Percentiles rank a stretch among this genome's conserved stretches.
phyloP scores from a whole-genome alignment of 1,284 basidiomycete species.

The Pseudozyma sp. region DNA sequence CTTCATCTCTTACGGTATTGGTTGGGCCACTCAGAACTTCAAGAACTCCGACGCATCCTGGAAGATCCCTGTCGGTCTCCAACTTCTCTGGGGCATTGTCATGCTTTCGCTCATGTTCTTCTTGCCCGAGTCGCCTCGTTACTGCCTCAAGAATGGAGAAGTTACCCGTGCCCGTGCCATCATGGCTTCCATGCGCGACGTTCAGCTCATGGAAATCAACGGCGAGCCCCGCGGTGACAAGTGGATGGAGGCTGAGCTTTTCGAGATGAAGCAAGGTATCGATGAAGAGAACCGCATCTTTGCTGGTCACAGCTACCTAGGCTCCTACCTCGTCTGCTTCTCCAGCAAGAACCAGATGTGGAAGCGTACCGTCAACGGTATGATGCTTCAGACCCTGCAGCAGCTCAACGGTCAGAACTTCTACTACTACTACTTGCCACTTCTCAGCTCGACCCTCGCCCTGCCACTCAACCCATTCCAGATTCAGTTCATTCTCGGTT shows the following conservation, averaged over 20 bases:
- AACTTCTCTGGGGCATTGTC: slow-evolving; percentile 72
- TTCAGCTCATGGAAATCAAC: slow-evolving; percentile 76
- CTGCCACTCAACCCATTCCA: slow-evolving; percentile 78
- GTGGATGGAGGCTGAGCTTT: slow-evolving; percentile 71
- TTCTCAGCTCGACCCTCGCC: slow-evolving; percentile 82
- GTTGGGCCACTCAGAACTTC: slow-evolving; percentile 70
- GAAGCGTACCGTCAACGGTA: slow-evolving; percentile 81
- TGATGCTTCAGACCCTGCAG: slow-evolving; percentile 78
- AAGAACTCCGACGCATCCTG: slow-evolving; percentile 42
- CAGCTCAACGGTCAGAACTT: slow-evolving; percentile 80
- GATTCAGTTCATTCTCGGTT: slow-evolving; percentile 68
- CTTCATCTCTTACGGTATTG: slow-evolving; percentile 72
- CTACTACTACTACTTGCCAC: slow-evolving; percentile 79
- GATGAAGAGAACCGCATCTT: slow-evolving; percentile 70
- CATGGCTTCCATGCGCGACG: slow-evolving; percentile 74
- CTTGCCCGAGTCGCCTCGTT: slow-evolving; percentile 83
- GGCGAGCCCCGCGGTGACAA: slow-evolving; percentile 76
- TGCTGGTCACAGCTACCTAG: slow-evolving; percentile 78
- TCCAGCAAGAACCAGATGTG: slow-evolving; percentile 74
- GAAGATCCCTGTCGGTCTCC: slow-evolving; percentile 81
- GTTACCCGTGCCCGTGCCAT: slow-evolving; percentile 75
- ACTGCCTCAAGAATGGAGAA: slow-evolving; percentile 78
- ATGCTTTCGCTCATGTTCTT: slow-evolving; percentile 71
- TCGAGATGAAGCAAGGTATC: slow-evolving; percentile 79
- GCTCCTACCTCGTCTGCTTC: slow-evolving; percentile 78